phyloP scores from a whole-genome alignment of 768 basidiomycete species.

The Suillus hirtellus region DNA sequence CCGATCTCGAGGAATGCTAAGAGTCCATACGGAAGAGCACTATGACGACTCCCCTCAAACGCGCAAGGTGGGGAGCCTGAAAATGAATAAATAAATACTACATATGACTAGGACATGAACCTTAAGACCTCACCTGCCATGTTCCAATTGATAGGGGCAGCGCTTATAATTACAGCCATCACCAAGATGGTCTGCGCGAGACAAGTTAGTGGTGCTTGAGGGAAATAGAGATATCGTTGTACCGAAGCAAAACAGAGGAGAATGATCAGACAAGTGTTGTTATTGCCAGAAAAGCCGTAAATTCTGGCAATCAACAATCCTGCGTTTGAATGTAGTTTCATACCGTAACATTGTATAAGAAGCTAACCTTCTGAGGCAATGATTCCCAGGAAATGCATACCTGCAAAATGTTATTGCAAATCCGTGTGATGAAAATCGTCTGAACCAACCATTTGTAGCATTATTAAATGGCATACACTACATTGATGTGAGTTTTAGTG shows the following conservation, averaged over 20 bases:
- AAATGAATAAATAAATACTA: not conserved
- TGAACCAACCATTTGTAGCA: not conserved
- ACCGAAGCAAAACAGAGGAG: not conserved
- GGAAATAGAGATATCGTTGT: not conserved
- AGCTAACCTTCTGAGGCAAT: conserved; percentile 1
- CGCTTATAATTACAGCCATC: not conserved
- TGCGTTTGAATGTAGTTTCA: not conserved
- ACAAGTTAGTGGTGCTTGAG: not conserved
- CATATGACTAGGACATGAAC: not conserved
- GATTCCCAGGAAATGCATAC: conserved; percentile 1
- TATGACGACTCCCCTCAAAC: not conserved
- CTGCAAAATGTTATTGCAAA: not conserved
- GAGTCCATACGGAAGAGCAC: conserved; percentile 11
- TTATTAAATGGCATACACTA: not conserved
- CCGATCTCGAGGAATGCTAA: conserved; percentile 9
- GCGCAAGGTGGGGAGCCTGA: not conserved
- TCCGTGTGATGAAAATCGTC: not conserved
- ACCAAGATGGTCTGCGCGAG: not conserved
- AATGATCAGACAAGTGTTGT: not conserved
- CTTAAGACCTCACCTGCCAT: not conserved
- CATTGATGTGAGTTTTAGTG: not conserved
- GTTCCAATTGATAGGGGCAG: not conserved
- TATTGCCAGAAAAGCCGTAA: not conserved
- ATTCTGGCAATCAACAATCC: conserved; percentile 4
- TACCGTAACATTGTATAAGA: not conserved